Conservation (phyloP, 768 basidiomycete genomes). For the Leccinellum luteum region DNA sequence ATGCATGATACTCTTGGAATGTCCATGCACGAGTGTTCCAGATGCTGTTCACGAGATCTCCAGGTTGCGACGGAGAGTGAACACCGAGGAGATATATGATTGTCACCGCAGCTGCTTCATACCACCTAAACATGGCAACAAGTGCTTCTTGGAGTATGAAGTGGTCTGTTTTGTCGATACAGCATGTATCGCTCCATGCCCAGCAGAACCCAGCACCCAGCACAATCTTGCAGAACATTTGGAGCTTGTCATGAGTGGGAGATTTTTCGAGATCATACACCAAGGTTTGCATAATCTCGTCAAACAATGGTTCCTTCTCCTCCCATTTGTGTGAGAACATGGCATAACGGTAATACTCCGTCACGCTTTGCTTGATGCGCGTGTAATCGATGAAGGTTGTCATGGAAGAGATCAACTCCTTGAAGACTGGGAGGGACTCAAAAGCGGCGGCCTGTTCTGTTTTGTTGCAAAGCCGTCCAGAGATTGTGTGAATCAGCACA, state of each 20-base stretch:
- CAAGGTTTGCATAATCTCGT: not conserved
- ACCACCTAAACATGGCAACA: not conserved
- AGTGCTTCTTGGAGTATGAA: not conserved
- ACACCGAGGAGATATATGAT: not conserved
- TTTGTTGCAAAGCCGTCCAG: not conserved
- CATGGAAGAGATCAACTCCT: not conserved
- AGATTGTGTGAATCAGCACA: not conserved
- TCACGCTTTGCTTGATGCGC: not conserved
- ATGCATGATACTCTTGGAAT: not conserved
- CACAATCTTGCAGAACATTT: not conserved
- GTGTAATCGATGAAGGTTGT: not conserved
- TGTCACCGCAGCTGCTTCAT: not conserved
- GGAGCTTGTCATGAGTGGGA: not conserved
- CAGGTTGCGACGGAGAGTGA: not conserved
- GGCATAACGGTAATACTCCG: not conserved
- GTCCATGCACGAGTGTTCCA: not conserved
- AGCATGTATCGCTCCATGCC: not conserved
- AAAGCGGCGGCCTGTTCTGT: not conserved
- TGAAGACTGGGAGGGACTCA: not conserved
- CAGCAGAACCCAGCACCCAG: not conserved
- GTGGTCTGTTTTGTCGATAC: not conserved
- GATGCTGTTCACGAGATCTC: not conserved
- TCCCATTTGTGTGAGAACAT: not conserved
- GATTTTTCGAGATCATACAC: not conserved
- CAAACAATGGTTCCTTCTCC: not conserved